Percentiles rank a stretch among this genome's conserved stretches.
These are phyloP conservation scores for Beauveria caledonica DNA, from an alignment of 2,329 filamentous ascomycete species.

Conservation along the genomic window DNA sequence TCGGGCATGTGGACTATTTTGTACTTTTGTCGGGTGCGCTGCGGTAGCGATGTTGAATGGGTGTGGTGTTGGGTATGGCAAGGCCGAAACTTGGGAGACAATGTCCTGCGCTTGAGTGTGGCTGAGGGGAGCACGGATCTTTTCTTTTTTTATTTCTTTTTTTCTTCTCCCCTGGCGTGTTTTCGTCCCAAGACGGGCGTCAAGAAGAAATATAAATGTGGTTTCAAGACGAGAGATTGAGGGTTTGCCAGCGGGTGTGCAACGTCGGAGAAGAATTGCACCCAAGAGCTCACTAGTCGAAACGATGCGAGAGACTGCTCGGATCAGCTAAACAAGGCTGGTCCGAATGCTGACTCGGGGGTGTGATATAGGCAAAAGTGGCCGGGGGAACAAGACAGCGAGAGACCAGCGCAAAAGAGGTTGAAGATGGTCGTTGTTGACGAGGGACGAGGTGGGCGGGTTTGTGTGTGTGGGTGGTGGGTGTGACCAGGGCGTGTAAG, in stretches of 20 bases:
- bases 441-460: not conserved
- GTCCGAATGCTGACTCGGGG: not conserved
- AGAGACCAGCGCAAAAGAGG: not conserved
- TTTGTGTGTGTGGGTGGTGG: not conserved
- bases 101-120: not conserved
- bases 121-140: not conserved
- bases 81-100: not conserved
- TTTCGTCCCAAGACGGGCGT: not conserved
- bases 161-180: no score
- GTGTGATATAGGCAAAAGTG: not conserved
- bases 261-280: not conserved
- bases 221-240: not conserved
- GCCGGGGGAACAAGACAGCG: not conserved
- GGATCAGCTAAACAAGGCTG: not conserved
- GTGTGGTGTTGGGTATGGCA: not conserved
- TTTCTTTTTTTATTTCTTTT: not conserved
- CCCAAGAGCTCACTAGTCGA: not conserved
- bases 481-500: conserved; percentile 9
- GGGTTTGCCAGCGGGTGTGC: not conserved
- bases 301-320: not conserved
- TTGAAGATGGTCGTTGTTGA: not conserved
- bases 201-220: not conserved
- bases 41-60: not conserved
- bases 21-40: conserved; percentile 1
- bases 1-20: conserved; percentile 9